These are phyloP conservation scores for Chrysanthemum seticuspe DNA, from an alignment of 129 eudicot genomes.

Conservation along the genomic window DNA sequence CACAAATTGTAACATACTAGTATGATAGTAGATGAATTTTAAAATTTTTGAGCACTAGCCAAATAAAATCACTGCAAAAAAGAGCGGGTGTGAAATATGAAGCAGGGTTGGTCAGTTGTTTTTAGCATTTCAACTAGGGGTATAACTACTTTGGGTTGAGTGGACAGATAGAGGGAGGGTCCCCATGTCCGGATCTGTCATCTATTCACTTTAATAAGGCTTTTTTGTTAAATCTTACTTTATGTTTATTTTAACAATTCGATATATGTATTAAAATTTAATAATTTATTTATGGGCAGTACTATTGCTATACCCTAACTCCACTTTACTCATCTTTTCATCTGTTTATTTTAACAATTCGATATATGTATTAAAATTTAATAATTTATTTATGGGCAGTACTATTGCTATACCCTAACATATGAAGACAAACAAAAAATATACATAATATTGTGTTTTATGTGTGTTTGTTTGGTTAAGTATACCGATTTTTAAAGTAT, in stretches of 20 bases:
- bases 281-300: no score
- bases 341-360: no score
- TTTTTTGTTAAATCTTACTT: conserved; percentile 5
- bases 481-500: no score
- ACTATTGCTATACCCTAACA: no score
- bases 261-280: background rate
- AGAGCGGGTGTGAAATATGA: conserved; percentile 17
- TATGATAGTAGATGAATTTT: background rate
- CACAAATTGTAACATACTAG: background rate
- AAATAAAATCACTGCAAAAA: conserved; percentile 24
- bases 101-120: conserved; percentile 20
- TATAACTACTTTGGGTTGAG: conserved; percentile 40
- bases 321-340: no score
- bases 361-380: no score
- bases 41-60: background rate
- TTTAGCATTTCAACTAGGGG: conserved; percentile 32
- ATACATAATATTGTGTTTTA: no score
- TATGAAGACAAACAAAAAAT: no score
- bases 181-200: conserved; percentile 30
- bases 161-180: conserved; percentile 35
- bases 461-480: no score
- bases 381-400: no score
- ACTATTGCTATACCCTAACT: no score
- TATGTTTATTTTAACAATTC: conserved; percentile 6
- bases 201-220: conserved; percentile 22